Conservation (phyloP, 1,284 basidiomycete genomes). For the Pseudozyma thailandica region DNA sequence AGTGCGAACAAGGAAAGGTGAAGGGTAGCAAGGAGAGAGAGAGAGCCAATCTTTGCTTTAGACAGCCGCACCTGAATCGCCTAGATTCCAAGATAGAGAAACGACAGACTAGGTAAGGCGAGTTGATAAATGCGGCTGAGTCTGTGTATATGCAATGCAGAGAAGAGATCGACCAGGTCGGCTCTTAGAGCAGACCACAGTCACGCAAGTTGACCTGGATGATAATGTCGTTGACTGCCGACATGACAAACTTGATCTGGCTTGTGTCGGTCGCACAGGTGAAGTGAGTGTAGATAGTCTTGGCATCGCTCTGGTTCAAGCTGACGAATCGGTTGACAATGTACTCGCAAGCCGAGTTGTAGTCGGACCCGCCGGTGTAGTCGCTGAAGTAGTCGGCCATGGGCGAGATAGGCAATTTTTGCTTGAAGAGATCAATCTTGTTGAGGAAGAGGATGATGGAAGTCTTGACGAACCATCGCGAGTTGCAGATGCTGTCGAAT, state of each 20-base stretch:
- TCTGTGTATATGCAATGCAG: too few species aligned
- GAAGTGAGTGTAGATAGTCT: slow-evolving; percentile 76
- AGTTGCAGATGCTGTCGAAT: slow-evolving; percentile 79
- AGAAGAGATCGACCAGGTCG: not conserved
- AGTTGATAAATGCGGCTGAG: too few species aligned
- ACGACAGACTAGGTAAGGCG: too few species aligned
- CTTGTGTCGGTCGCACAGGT: slow-evolving; percentile 89
- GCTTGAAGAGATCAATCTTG: slow-evolving; percentile 90
- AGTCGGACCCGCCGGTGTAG: slow-evolving; percentile 64
- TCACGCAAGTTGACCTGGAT: slow-evolving; percentile 84
- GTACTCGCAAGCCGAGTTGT: slow-evolving; percentile 64
- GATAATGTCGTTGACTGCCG: slow-evolving; percentile 72
- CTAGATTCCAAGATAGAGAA: too few species aligned
- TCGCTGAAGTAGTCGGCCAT: slow-evolving; percentile 86
- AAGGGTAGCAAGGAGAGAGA: too few species aligned
- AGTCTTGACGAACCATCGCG: slow-evolving; percentile 61
- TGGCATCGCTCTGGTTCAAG: slow-evolving; percentile 61
- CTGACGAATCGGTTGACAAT: slow-evolving; percentile 62
- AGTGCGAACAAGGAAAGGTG: too few species aligned
- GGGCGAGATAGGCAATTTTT: slow-evolving; percentile 88
- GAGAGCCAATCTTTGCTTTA: too few species aligned
- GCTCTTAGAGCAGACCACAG: slow-evolving; percentile 78
- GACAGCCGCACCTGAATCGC: too few species aligned
- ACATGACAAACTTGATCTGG: slow-evolving; percentile 75
- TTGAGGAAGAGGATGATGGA: slow-evolving; percentile 60